phyloP scores from a whole-genome alignment of 106 monocot genomes.

The Chionographis japonica region DNA sequence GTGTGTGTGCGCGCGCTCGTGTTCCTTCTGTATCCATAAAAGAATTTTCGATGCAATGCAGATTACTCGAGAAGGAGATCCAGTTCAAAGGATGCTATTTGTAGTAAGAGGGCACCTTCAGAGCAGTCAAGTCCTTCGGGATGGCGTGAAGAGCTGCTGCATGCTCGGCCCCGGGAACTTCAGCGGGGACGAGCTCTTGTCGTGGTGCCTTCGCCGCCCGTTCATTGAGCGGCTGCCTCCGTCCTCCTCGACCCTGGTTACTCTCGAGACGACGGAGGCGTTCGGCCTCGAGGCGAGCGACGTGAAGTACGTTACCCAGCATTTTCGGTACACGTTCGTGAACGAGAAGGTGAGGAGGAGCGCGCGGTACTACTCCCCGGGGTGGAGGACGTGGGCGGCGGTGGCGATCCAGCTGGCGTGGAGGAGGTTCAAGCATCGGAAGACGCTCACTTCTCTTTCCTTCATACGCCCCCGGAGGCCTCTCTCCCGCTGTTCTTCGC shows the following conservation, averaged over 20 bases:
- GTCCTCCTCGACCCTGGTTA: conserved; percentile 60
- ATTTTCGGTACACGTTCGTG: conserved; percentile 67
- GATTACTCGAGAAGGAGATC: conserved; percentile 83
- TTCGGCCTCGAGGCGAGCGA: conserved; percentile 72
- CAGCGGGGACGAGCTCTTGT: conserved; percentile 88
- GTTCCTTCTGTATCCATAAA: no score
- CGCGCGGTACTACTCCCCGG: conserved; percentile 82
- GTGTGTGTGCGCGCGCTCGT: no score
- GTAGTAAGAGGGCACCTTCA: conserved; percentile 82
- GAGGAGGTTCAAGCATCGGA: conserved; percentile 68
- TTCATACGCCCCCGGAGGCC: conserved; percentile 81
- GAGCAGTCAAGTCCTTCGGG: conserved; percentile 69
- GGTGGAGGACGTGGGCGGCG: conserved; percentile 93
- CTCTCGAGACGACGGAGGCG: conserved; percentile 70
- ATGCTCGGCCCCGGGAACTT: conserved; percentile 94
- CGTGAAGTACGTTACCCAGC: conserved; percentile 91
- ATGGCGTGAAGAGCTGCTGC: conserved; percentile 77
- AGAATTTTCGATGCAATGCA: conserved; percentile 5
- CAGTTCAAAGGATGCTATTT: conserved; percentile 80
- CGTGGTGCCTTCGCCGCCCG: conserved; percentile 86
- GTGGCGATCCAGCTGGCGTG: conserved; percentile 88
- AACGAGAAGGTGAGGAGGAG: conserved; percentile 69
- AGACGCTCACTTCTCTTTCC: conserved; percentile 66
- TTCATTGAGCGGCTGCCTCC: conserved; percentile 74
- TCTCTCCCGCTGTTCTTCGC: conserved; percentile 66